A percentile compares a stretch with the other conserved stretches of the same genome.
Evolutionary conservation across 2,329 filamentous ascomycete species (phyloP).

Genomic region (Fusarium devonianum): DNA sequence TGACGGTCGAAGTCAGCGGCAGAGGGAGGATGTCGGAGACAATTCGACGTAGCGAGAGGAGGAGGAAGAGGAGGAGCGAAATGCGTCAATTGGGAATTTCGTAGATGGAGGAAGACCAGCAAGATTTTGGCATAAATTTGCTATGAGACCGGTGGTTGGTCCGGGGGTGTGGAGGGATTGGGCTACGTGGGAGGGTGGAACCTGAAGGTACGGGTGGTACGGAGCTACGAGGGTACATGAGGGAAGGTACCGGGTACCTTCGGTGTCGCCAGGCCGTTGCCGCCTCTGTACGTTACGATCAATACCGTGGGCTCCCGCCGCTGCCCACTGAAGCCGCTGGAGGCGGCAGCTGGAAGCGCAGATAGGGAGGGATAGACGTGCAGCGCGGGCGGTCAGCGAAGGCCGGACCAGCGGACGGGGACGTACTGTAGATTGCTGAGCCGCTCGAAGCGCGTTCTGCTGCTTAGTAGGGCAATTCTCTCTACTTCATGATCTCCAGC

Average conservation of each 20-base stretch:
- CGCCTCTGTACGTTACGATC: slow-evolving; percentile 1
- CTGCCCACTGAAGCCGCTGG: slow-evolving; percentile 11
- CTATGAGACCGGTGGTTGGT: slow-evolving; percentile 42
- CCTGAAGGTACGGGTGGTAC: slow-evolving; percentile 11
- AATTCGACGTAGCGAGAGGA: slow-evolving; percentile 19
- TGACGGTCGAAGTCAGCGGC: slow-evolving; percentile 24
- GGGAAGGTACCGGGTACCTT: slow-evolving; percentile 16
- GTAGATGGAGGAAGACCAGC: slow-evolving; percentile 33
- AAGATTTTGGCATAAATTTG: slow-evolving; percentile 44
- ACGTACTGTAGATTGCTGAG: slow-evolving; percentile 26
- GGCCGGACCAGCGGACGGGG: slow-evolving; percentile 38
- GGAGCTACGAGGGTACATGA: slow-evolving; percentile 12
- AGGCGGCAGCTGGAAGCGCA: slow-evolving; percentile 20
- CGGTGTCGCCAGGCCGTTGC: slow-evolving; percentile 5
- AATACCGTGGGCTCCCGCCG: slow-evolving; percentile 3
- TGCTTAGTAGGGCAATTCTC: not conserved
- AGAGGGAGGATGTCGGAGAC: slow-evolving; percentile 20
- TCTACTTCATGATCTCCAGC: slow-evolving; percentile 4
- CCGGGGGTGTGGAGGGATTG: slow-evolving; percentile 30
- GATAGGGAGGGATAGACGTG: slow-evolving; percentile 12
- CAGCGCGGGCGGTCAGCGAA: slow-evolving; percentile 31
- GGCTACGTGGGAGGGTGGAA: slow-evolving; percentile 13
- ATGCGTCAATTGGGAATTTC: slow-evolving; percentile 43
- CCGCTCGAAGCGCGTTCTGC: slow-evolving; percentile 33
- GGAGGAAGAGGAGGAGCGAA: slow-evolving; percentile 28